A percentile compares a stretch with the other conserved stretches of the same genome.
phyloP scores from a whole-genome alignment of 129 eudicot genomes.

The Centella asiatica region DNA sequence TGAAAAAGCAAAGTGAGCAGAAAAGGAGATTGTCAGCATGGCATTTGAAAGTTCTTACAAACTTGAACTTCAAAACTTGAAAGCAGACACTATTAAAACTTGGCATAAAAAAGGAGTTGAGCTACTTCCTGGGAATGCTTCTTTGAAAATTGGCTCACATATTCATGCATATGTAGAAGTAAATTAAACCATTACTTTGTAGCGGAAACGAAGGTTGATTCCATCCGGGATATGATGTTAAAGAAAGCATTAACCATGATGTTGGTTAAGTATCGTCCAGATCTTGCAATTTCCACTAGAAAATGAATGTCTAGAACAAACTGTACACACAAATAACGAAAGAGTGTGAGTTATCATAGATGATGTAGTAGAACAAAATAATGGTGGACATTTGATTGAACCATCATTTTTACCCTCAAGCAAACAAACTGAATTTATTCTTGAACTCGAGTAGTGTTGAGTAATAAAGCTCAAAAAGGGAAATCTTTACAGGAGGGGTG shows the following conservation, averaged over 20 bases:
- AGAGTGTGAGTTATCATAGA: neutral
- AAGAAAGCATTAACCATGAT: conserved; percentile 20
- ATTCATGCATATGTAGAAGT: neutral
- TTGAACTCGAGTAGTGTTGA: no score
- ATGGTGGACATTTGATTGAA: neutral
- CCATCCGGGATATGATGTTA: conserved; percentile 34
- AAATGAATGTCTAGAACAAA: conserved; percentile 49
- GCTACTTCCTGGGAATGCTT: neutral
- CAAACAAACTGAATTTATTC: no score
- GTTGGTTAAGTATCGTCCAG: conserved; percentile 48
- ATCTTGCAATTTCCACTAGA: conserved; percentile 63
- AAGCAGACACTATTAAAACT: no score
- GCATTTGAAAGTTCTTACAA: no score
- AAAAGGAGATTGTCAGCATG: no score
- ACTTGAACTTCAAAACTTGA: no score
- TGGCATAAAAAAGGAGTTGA: no score
- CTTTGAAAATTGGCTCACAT: neutral
- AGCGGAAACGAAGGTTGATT: conserved; percentile 30
- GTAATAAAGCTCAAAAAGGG: no score
- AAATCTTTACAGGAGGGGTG: no score
- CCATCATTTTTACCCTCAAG: neutral
- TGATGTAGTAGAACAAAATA: neutral
- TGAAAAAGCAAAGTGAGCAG: no score
- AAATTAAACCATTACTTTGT: conserved; percentile 31
- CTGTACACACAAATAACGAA: conserved; percentile 23